Base-by-base conservation (phyloP, 169 alveolate genomes). In the Cryptosporidium felis region DNA sequence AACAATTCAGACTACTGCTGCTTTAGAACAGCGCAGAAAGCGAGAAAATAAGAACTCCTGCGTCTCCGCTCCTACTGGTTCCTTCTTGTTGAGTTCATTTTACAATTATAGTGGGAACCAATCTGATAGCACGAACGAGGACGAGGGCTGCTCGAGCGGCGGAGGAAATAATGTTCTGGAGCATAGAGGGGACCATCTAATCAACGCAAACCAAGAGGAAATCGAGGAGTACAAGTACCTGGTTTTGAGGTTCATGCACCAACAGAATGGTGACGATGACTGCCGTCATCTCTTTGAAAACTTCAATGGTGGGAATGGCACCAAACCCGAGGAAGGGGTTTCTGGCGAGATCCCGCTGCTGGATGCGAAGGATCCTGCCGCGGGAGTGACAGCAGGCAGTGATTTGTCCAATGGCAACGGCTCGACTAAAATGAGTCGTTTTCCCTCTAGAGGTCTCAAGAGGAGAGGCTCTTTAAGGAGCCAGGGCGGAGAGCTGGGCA, bases 1-100 rank as follows among this genome's bases (percentile, higher is more conserved):
- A 6, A 74, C 85, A 74, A 74, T 74, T 14, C 85, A 74, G 32
- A 74, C 85, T 12, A 74, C 85, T 5, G 85, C 85, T 18, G 85
- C 85, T 21, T 38, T 74, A n/a, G 85, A 74, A 34, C 85, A 74
- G 23, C 51, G 85, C 36, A 74, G 38, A 21, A 74, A 74, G 42
- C 63, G 66, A 14, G 85, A 74, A 23, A 53, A 74, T 53, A 74
- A 53, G 44, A 32, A 74, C 21, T 74, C 85, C 10, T 23, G 59
- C 38, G 56, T 58, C 10, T 21, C 67, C 5, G 41, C 34, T 18
- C 85, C 85, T 28, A 74, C 85, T 1, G 85, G 85, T n/a, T 74
- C 67, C 30, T 74, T 74, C 32, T 32, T 74, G 42, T 38, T 61
- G 23, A 36, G 47, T 26, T 65, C 49, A 16, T 74, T 49, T 41